Conservation (phyloP, 2,329 filamentous ascomycete species). For the Parascedosporium putredinis region DNA sequence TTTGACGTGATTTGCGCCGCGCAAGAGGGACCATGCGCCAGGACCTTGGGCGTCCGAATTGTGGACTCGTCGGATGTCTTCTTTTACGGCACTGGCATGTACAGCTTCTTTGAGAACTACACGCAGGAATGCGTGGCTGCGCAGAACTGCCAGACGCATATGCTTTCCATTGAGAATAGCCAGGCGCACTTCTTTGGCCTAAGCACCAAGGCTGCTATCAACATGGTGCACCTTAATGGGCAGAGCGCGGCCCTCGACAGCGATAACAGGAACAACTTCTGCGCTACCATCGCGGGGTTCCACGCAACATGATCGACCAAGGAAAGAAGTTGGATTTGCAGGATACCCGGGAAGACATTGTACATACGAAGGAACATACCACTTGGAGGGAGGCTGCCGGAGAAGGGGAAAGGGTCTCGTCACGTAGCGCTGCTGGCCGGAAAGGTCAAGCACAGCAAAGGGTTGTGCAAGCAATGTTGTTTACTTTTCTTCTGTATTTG, state of each 20-base stretch:
- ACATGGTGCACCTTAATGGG: conserved; percentile 60
- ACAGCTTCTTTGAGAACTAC: conserved; percentile 81
- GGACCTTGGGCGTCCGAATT: conserved; percentile 68
- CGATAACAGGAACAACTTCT: conserved; percentile 58
- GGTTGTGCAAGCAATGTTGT: no score
- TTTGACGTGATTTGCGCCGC: conserved; percentile 49
- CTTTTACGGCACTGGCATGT: conserved; percentile 64
- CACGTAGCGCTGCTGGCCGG: no score
- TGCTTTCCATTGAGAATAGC: conserved; percentile 60
- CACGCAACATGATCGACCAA: conserved; percentile 7
- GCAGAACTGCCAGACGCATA: conserved; percentile 67
- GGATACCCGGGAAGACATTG: no score
- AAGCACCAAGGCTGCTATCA: conserved; percentile 63
- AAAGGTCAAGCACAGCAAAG: no score
- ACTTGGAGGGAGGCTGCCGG: not conserved
- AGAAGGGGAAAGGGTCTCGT: not conserved
- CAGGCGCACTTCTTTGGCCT: conserved; percentile 55
- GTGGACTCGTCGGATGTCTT: conserved; percentile 55
- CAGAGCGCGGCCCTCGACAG: conserved; percentile 39
- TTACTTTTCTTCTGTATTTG: conserved; percentile 2
- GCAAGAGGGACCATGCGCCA: conserved; percentile 53
- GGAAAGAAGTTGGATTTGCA: not conserved
- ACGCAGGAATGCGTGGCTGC: conserved; percentile 55
- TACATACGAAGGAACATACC: conserved; percentile 1
- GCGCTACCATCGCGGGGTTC: conserved; percentile 49